phyloP scores from a whole-genome alignment of 2,329 filamentous ascomycete species.

The Exutisphaerella laricina region DNA sequence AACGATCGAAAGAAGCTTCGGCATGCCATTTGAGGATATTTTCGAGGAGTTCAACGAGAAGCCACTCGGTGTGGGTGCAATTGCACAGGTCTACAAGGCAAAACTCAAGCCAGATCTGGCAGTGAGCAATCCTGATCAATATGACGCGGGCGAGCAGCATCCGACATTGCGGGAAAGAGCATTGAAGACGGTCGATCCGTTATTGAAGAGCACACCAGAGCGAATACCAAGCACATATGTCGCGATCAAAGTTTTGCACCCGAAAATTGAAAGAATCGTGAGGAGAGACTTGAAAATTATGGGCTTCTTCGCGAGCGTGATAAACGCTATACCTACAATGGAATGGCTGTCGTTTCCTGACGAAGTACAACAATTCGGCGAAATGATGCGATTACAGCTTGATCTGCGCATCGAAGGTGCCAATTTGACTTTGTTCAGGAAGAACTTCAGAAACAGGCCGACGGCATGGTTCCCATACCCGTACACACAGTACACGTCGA shows the following conservation, averaged over 20 bases:
- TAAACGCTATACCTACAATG: conserved; percentile 87
- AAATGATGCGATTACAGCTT: conserved; percentile 98
- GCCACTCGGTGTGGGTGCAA: conserved; percentile 88
- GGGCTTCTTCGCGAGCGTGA: conserved; percentile 76
- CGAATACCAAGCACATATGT: conserved; percentile 87
- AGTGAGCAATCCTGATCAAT: conserved; percentile 44
- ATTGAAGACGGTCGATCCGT: conserved; percentile 72
- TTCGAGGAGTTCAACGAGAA: conserved; percentile 92
- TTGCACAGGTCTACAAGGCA: conserved; percentile 96
- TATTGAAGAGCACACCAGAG: conserved; percentile 80
- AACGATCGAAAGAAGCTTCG: conserved; percentile 78
- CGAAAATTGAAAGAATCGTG: conserved; percentile 81
- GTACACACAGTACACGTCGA: conserved; percentile 85
- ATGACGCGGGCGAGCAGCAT: conserved; percentile 49
- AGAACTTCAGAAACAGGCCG: conserved; percentile 80
- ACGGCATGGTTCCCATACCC: conserved; percentile 98
- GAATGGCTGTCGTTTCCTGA: conserved; percentile 96
- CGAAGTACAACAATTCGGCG: conserved; percentile 87
- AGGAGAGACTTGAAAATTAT: conserved; percentile 91
- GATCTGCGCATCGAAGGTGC: conserved; percentile 92
- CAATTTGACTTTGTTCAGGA: conserved; percentile 81
- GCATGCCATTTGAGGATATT: conserved; percentile 76
- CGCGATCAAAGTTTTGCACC: conserved; percentile 92
- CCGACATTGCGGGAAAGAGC: conserved; percentile 63
- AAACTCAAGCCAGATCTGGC: conserved; percentile 78